Evolutionary conservation across 2,329 filamentous ascomycete genomes (phyloP).

Genomic region (Ilyonectria mors-panacis): DNA sequence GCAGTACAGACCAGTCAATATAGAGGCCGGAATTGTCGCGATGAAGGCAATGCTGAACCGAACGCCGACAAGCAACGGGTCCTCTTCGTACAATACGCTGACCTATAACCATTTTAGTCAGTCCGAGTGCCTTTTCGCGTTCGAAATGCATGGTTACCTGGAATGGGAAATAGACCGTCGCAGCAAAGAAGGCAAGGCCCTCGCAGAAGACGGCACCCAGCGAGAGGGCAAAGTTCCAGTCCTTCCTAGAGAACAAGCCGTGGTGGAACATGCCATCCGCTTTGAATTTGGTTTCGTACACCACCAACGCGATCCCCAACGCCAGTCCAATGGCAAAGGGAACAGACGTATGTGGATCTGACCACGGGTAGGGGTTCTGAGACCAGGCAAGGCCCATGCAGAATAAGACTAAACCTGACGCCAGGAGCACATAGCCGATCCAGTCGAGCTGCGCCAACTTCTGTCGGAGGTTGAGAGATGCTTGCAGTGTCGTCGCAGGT

Average conservation of each 20-base stretch:
- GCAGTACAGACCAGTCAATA: conserved; percentile 52
- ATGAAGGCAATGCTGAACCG: conserved; percentile 55
- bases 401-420: conserved; percentile 55
- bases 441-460: conserved; percentile 57
- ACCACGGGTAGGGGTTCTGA: conserved; percentile 58
- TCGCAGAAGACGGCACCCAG: conserved; percentile 54
- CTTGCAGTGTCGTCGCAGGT: conserved; percentile 26
- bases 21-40: conserved; percentile 47
- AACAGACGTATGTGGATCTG: conserved; percentile 52
- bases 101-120: conserved; percentile 23
- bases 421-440: conserved; percentile 55
- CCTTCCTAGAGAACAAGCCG: conserved; percentile 50
- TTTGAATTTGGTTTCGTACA: conserved; percentile 55
- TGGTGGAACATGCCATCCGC: conserved; percentile 60
- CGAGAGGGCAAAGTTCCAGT: conserved; percentile 56
- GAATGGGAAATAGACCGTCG: conserved; percentile 56
- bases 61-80: conserved; percentile 51
- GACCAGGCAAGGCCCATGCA: conserved; percentile 58
- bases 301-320: conserved; percentile 44
- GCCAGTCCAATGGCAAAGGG: conserved; percentile 54
- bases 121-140: not conserved
- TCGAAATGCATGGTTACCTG: conserved; percentile 37
- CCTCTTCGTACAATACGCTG: conserved; percentile 54
- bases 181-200: conserved; percentile 52
- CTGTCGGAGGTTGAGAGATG: conserved; percentile 33